Base-by-base conservation (phyloP, 148 eudicot species). In the Cornus controversa region DNA sequence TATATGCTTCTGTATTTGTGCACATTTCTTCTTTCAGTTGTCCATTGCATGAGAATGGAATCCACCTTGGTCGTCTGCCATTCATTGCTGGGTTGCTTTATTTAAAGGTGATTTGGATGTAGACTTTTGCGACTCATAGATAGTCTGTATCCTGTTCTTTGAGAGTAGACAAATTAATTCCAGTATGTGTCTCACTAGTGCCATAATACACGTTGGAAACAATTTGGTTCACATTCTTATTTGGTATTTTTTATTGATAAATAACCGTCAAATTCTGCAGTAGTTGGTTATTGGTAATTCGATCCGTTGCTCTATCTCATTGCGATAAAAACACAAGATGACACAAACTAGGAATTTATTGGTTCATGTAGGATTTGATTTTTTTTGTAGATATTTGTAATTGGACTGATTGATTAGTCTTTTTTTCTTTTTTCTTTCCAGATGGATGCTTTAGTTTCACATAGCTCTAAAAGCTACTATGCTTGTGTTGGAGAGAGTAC, bases 401-500 rank as follows among this genome's bases (percentile, higher is more conserved):
- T 79, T 67, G 54, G 42, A 78, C 50, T 14, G 15, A 14, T 47
- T 79, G 25, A n/a, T 42, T 69, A 9, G 29, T 36, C 66, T 25
- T 10, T 24, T 72, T 60, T 53, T 70, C 29, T 10, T 24, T 72
- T 60, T 53, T 70, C 34, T 66, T 13, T 70, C 34, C 90, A 96
- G 99, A 93, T 90, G 98, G 99, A 96, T 76, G 92, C 92, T 60
- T 77, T 96, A 68, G 87, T 90, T 70, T 89, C 98, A 75, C 86
- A 92, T 85, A 88, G 95, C 83, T 89, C 97, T 29, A 96, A 88
- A 82, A 96, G 99, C 80, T 92, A 90, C 75, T 96, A 96, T 80
- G 99, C 99, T 66, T 96, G 99, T 83, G 99, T 96, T 77, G 99
- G 99, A 76, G 98, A 96, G 89, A 93, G 99, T 76, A 96, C 99